These are phyloP conservation scores for Fusarium setosum DNA, from an alignment of 2,329 filamentous ascomycete genomes.

Conservation along the genomic window DNA sequence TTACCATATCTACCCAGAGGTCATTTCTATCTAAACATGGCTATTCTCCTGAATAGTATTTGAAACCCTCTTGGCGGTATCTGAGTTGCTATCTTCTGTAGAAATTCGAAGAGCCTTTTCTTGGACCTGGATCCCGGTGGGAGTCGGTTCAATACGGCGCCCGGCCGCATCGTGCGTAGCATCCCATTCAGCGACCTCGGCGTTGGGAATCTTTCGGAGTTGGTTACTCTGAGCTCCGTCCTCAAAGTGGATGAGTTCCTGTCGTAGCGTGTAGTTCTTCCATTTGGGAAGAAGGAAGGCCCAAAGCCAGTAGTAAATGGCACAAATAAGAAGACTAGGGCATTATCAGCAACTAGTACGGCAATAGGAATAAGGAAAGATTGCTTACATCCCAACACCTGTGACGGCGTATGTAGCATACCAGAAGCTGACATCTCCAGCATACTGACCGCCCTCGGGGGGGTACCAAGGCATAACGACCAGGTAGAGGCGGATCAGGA, in stretches of 20 bases:
- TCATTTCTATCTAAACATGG: background rate
- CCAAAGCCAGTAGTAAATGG: slow-evolving; percentile 69
- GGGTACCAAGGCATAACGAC: slow-evolving; percentile 80
- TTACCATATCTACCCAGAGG: too few species aligned
- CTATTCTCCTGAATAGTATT: background rate
- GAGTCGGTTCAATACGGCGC: background rate
- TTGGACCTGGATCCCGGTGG: background rate
- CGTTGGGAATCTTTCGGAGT: slow-evolving; percentile 65
- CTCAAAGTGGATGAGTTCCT: slow-evolving; percentile 61
- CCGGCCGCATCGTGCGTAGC: slow-evolving; percentile 64
- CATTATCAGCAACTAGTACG: background rate
- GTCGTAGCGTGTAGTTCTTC: slow-evolving; percentile 64
- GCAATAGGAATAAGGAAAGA: slow-evolving; percentile 22
- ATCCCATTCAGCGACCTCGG: slow-evolving; percentile 66
- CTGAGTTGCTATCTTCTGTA: background rate
- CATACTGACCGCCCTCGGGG: slow-evolving; percentile 66
- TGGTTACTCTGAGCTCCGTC: slow-evolving; percentile 54
- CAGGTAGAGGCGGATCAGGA: slow-evolving; percentile 69
- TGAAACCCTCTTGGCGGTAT: background rate
- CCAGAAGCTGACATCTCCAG: slow-evolving; percentile 78
- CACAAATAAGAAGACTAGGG: slow-evolving; percentile 62
- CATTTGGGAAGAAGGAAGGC: slow-evolving; percentile 65
- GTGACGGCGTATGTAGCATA: slow-evolving; percentile 77
- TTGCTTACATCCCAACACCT: slow-evolving; percentile 70
- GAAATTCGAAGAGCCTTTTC: background rate